Conservation (phyloP, 257 asterid species). For the Nemophila menziesii region DNA sequence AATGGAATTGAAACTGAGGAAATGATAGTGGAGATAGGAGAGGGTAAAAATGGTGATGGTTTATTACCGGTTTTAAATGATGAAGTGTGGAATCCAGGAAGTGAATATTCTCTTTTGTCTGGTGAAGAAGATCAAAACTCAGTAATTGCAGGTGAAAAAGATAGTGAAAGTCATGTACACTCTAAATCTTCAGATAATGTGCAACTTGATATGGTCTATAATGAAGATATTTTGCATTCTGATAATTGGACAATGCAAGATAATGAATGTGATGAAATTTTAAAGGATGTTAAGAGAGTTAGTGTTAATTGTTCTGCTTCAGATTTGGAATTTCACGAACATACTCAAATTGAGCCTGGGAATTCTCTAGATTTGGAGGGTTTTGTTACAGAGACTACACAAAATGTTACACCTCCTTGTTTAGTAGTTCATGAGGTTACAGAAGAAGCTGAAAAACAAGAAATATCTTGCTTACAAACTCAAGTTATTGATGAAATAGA, state of each 20-base stretch:
- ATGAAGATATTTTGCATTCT: conserved; percentile 16
- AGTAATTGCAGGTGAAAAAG: conserved; percentile 14
- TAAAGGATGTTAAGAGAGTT: conserved; percentile 13
- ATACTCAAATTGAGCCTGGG: neutral
- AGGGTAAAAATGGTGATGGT: conserved; percentile 9
- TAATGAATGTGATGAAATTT: conserved; percentile 10
- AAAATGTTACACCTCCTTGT: neutral
- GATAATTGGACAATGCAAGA: conserved; percentile 3
- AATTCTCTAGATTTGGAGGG: conserved; percentile 6
- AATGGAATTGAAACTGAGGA: conserved; percentile 19
- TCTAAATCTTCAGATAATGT: neutral
- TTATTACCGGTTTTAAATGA: conserved; percentile 16
- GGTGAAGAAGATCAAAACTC: conserved; percentile 10
- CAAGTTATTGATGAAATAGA: conserved; percentile 14
- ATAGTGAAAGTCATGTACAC: conserved; percentile 9
- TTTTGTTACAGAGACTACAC: conserved; percentile 7
- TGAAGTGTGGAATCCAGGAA: conserved; percentile 31
- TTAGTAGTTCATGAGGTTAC: neutral
- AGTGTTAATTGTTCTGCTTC: conserved; percentile 9
- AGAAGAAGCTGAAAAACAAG: conserved; percentile 3
- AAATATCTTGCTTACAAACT: conserved; percentile 7
- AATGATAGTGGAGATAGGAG: conserved; percentile 2
- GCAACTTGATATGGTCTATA: conserved; percentile 8
- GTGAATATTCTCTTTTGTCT: conserved; percentile 12
- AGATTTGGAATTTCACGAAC: neutral